A percentile compares a stretch with the other conserved stretches of the same genome.
These are phyloP conservation scores for Lecanoromycetidae sp. DNA, from an alignment of 2,329 filamentous ascomycete species.

Conservation along the genomic window DNA sequence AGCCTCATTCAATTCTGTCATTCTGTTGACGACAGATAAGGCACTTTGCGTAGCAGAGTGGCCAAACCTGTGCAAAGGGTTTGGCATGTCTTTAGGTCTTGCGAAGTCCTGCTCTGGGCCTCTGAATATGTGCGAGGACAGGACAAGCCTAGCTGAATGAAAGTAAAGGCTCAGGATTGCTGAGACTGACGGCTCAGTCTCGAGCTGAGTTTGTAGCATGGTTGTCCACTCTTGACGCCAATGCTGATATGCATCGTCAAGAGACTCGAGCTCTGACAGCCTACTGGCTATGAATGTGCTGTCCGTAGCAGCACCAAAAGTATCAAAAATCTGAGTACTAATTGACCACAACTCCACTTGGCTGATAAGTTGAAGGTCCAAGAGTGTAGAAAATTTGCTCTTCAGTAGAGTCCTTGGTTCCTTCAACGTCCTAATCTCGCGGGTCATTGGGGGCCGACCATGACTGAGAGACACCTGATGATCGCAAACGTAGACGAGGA, in stretches of 20 bases:
- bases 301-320: slow-evolving; percentile 17
- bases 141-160: slow-evolving; percentile 15
- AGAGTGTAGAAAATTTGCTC: slow-evolving; percentile 22
- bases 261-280: not conserved
- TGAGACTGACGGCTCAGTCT: too few species aligned
- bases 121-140: slow-evolving; percentile 17
- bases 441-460: slow-evolving; percentile 28
- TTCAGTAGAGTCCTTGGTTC: slow-evolving; percentile 24
- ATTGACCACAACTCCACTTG: slow-evolving; percentile 18
- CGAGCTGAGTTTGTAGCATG: too few species aligned
- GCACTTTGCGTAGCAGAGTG: not conserved
- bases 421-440: slow-evolving; percentile 25
- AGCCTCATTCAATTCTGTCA: not conserved
- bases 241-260: slow-evolving; percentile 2
- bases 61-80: not conserved
- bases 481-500: slow-evolving; percentile 30
- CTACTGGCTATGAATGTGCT: not conserved
- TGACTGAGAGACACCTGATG: slow-evolving; percentile 30
- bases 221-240: not conserved
- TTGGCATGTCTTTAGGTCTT: not conserved
- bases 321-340: slow-evolving; percentile 14
- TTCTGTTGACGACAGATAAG: not conserved
- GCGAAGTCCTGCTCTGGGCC: slow-evolving; percentile 4
- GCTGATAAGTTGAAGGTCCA: slow-evolving; percentile 16
- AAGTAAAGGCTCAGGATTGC: slow-evolving; percentile 14